Base-by-base conservation (phyloP, 2,329 filamentous ascomycete genomes). In the Cercospora sp. region DNA sequence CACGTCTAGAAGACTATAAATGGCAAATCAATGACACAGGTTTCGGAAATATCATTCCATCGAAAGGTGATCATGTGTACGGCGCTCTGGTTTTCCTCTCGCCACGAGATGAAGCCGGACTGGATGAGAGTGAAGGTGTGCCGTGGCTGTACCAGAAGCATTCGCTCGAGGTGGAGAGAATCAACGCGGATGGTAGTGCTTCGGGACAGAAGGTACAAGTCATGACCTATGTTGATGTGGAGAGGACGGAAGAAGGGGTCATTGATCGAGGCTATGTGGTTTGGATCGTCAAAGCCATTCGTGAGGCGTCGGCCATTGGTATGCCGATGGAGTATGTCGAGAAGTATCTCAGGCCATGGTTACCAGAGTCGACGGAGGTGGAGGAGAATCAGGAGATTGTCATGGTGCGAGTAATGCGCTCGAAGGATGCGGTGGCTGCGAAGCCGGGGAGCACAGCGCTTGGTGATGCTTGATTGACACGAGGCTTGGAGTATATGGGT, bases 11-110 rank as follows among this genome's bases (percentile, higher is more conserved):
- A 0, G 79, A 80, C 45, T 89, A 87, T 82, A 79, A 76, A 48
- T 91, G 88, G 88, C 81, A 89, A 58, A 90, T 91, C 80, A 89
- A 88, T 75, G 76, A 80, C 51, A 84, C 88, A 1, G 88, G 88
- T 13, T 90, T 88, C 75, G 89, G 89, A 51, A 91, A 91, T 75
- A 80, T 91, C 16, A 83, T 87, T 40, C 64, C 64, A 10, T 66
- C 64, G 13, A n/a, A 26, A 59, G 64, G 28, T 16, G 59, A 78
- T 31, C 82, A 84, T 55, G 84, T 88, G 42, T 87, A 85, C 74
- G 87, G 87, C 7, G 75, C 88, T 4, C 75, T 88, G 16, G 89
- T 26, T 9, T 60, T 60, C 31, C 18, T 60, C 2, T 40, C 58
- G 1, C 31, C 31, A 8, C 18, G 58, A 1, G 87, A 89, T 73